phyloP scores from a whole-genome alignment of 305 asterid species.

The Solanum hybrid region DNA sequence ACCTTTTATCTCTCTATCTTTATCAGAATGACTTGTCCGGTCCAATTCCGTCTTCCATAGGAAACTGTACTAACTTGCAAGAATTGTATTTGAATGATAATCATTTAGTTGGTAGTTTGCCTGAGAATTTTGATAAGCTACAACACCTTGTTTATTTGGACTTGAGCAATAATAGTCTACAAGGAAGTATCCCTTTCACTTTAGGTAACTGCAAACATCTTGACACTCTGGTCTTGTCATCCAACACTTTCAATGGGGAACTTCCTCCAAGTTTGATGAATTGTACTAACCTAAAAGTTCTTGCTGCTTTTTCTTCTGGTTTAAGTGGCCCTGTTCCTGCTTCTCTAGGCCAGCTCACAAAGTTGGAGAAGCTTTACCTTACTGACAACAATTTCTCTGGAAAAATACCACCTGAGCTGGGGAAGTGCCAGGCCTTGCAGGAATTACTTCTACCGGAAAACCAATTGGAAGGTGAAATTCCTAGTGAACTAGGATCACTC shows the following conservation, averaged over 20 bases:
- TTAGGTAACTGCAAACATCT: conserved; percentile 34
- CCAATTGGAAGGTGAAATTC: conserved; percentile 53
- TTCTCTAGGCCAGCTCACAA: conserved; percentile 44
- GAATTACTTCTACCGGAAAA: conserved; percentile 46
- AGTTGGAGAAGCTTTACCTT: conserved; percentile 45
- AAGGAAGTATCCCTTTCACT: conserved; percentile 43
- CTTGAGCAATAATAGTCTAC: conserved; percentile 42
- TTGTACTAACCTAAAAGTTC: conserved; percentile 34
- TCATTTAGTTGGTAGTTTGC: conserved; percentile 43
- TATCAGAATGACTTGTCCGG: conserved; percentile 44
- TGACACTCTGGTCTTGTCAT: conserved; percentile 33
- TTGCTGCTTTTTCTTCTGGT: conserved; percentile 46
- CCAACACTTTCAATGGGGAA: conserved; percentile 41
- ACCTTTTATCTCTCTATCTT: conserved; percentile 31
- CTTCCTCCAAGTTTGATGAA: conserved; percentile 53
- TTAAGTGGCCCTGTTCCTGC: conserved; percentile 67
- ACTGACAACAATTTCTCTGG: conserved; percentile 57
- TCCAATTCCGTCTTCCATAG: conserved; percentile 52
- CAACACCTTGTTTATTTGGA: conserved; percentile 32
- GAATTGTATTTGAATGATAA: conserved; percentile 43
- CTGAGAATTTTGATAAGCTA: conserved; percentile 48
- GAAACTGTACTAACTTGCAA: conserved; percentile 49
- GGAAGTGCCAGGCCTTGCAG: conserved; percentile 50
- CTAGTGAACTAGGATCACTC: conserved; percentile 58
- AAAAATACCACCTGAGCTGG: conserved; percentile 63